Base-by-base conservation (phyloP, 2,329 filamentous ascomycete genomes). In the Pleurostoma richardsiae region DNA sequence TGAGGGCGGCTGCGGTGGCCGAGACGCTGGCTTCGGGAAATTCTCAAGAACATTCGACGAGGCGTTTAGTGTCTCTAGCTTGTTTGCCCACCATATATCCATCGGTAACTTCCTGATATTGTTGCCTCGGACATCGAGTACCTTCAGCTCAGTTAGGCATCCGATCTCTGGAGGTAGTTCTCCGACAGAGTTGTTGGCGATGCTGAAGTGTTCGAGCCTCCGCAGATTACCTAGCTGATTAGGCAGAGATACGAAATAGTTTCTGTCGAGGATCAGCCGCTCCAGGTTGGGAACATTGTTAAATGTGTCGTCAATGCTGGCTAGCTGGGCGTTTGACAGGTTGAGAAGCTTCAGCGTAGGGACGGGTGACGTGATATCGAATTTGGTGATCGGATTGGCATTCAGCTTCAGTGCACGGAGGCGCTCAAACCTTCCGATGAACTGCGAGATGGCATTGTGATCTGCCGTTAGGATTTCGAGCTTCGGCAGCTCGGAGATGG, bases 51-150 rank as follows among this genome's bases (percentile, higher is more conserved):
- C 85, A 56, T 99, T 99, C 8, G 94, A 96, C 1, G 92, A 97
- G 10, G 95, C 85, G 57, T 99, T 99, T 49, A 99, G 78, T 0
- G 86, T 92, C 65, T 97, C 91, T 46, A 99, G 69, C 61, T 86
- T 90, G 56, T 86, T 85, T 44, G 92, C 92, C 75, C 89, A 92
- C 94, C 94, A 99, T n/a, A 99, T 78, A 61, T 99, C 94, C 60
- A 88, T 82, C 2, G 94, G 94, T 30, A 99, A 73, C 59, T 86
- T 86, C 54, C 85, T 86, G 48, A 99, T 79, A 60, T 97, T 99
- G 71, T 97, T 99, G 60, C 94, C 90, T 52, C 92, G 82, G 19
- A 97, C 79, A 61, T 99, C 92, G 39, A 99, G 74, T 52, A 90
- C 86, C 45, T 83, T 85, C 51, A 99, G 74, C 33, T 97, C 92